Base-by-base conservation (phyloP, 208 protist genomes). In the Ichthyophonus hoferi region DNA sequence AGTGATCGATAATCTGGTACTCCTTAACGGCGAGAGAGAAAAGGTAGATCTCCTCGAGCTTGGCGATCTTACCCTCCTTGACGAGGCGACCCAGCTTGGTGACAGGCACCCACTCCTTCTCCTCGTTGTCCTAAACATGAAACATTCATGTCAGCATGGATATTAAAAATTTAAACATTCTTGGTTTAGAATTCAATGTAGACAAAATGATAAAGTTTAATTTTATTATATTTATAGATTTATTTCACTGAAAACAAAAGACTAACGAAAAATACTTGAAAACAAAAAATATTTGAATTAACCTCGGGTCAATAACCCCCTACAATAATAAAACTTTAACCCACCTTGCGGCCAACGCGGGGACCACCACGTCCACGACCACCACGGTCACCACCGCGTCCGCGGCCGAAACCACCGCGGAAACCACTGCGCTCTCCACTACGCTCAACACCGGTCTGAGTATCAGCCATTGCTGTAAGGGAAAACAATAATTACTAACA, bases 11-110 rank as follows among this genome's bases (percentile, higher is more conserved):
- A 93, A 99, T 99, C 96, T 99, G 96, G 93, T 96, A 94, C 95
- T 99, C 99, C 96, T 99, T 99, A 96, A 99, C 98, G 93, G 98
- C 97, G 81, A 99, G 94, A 78, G 98, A 99, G 96, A 98, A 98
- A 58, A 98, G 93, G 94, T 99, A 99, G 94, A 99, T 99, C 90
- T 99, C 95, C 93, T 99, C 97, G 50, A 99, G 92, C 7, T 92
- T 95, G 67, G 94, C 97, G 91, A 99, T 98, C 93, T 98, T 98
- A 58, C 95, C 95, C 79, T 96, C 96, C 93, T 97, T 97, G 88
- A 97, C 97, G 41, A 91, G 87, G 34, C 89, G 89, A 67, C 91
- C 90, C 42, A 99, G 96, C 96, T 99, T 99, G 89, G 99, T 99
- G 83, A 97, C 95, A 76, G 99, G 99, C 0, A 96, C 94, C 99